A percentile compares a stretch with the other conserved stretches of the same genome.
Evolutionary conservation across 805 yeast species (phyloP).

Genomic region (Candida yuanshanica): DNA sequence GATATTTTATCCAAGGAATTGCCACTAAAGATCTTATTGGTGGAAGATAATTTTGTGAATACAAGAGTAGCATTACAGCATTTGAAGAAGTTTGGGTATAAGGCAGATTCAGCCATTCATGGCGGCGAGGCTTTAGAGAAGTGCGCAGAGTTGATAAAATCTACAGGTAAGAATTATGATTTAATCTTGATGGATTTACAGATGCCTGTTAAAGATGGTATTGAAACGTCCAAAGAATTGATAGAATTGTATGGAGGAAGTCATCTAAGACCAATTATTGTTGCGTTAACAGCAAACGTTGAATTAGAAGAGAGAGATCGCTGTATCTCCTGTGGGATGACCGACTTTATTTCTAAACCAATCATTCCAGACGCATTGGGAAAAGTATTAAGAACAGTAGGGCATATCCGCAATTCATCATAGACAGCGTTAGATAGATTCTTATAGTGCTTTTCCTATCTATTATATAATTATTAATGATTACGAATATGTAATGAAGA

Average conservation of each 20-base stretch:
- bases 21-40: conserved; percentile 67
- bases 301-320: conserved; percentile 46
- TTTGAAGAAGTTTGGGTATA: conserved; percentile 55
- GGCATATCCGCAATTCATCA: not conserved
- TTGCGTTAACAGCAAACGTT: conserved; percentile 85
- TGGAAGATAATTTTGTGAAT: conserved; percentile 91
- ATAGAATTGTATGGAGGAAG: conserved; percentile 36
- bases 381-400: conserved; percentile 8
- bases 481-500: too few relatives aligned
- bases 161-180: conserved; percentile 59
- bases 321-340: conserved; percentile 46
- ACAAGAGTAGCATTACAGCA: conserved; percentile 56
- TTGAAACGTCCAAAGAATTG: conserved; percentile 87
- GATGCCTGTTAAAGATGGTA: conserved; percentile 88
- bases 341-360: conserved; percentile 48
- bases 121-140: conserved; percentile 90
- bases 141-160: conserved; percentile 65
- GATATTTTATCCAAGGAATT: conserved; percentile 6
- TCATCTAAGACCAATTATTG: conserved; percentile 82
- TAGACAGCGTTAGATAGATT: too few relatives aligned
- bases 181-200: conserved; percentile 94
- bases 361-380: conserved; percentile 40
- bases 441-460: too few relatives aligned
- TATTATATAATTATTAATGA: conserved; percentile 1
- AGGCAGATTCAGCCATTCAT: conserved; percentile 65